Evolutionary conservation across 1,139 yeast species (phyloP), one percentile per base, ranked within the genome.

Genomic region (Kluyveromyces marxianus): DNA sequence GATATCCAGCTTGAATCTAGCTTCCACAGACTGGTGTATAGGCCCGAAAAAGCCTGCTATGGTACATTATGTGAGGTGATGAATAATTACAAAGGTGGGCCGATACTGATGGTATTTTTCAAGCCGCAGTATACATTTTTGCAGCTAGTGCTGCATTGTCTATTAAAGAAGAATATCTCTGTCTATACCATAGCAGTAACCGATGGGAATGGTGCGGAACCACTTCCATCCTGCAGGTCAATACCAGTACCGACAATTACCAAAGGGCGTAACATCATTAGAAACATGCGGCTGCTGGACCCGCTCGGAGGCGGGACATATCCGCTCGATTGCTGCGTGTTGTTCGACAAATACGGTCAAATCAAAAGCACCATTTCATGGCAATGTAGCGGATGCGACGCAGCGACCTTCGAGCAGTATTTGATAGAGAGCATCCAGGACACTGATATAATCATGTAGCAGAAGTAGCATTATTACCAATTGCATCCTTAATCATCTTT

Each of bases 401-500:
- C 37, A 37, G 43, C 50, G 62, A 24, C 55, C 31, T 30, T 52
- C 61, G 30, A 49, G 42, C 33, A 59, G 61, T 46, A 55, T 58
- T 37, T 55, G 37, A 28, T 52, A 48, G 41, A 60, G 53, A 44
- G 56, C 50, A 39, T 67, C 28, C 33, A 56, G 35, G 71, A 64
- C 45, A 62, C 10, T 10, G 35, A 39, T n/a, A 32, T 4, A n/a
- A 38, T 32, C 35, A 37, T 29, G 34, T 24, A 41, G 28, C 8
- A 8, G 14, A 7, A 14, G 21, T 14, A 14, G 21, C 21, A 14
- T 14, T 14, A 14, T 1, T 14, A 7, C 57, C 55, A 47, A 80
- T 82, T 49, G 76, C 67, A 48, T 73, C 75, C 45, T 71, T 69
- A 51, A 80, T 75, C 52, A 76, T 75, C 47, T 69, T 67, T 46